Percentiles rank a stretch among this genome's conserved stretches.
phyloP scores from a whole-genome alignment of 2,329 filamentous ascomycete genomes.

The Thelonectria blattea region DNA sequence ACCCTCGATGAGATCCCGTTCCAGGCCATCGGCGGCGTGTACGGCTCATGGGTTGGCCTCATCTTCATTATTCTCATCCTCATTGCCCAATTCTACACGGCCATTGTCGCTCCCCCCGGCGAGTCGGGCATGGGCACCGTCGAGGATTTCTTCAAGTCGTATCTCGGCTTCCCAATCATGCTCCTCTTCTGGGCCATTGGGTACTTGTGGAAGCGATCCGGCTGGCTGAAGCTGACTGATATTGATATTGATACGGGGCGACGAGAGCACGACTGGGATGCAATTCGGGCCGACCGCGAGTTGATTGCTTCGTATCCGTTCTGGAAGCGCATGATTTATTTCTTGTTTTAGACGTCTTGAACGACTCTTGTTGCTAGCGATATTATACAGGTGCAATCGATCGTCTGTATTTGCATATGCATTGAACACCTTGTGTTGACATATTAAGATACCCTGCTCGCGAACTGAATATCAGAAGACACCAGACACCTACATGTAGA shows the following conservation, averaged over 20 bases:
- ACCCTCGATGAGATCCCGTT: slow-evolving; percentile 68
- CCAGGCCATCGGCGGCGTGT: slow-evolving; percentile 56
- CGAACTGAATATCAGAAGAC: no score
- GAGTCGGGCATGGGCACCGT: slow-evolving; percentile 42
- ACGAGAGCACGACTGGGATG: slow-evolving; percentile 64
- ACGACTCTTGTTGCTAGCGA: no score
- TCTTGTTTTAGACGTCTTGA: background rate
- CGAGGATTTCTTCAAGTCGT: slow-evolving; percentile 58
- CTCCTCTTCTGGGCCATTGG: slow-evolving; percentile 59
- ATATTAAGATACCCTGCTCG: no score
- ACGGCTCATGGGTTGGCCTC: slow-evolving; percentile 67
- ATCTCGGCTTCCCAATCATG: slow-evolving; percentile 59
- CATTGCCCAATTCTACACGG: slow-evolving; percentile 57
- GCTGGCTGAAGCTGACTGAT: slow-evolving; percentile 61
- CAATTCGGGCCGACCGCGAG: slow-evolving; percentile 7
- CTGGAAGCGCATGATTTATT: slow-evolving; percentile 6
- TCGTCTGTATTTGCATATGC: no score
- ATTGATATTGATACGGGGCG: slow-evolving; percentile 71
- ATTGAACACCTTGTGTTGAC: no score
- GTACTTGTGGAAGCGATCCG: slow-evolving; percentile 67
- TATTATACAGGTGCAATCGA: no score
- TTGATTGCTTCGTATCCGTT: slow-evolving; percentile 1
- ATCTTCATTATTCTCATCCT: slow-evolving; percentile 58
- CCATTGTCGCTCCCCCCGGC: slow-evolving; percentile 46
- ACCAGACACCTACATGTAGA: no score